Evolutionary conservation across 2,329 filamentous ascomycete genomes (phyloP).

Genomic region (Colletotrichum salicis): DNA sequence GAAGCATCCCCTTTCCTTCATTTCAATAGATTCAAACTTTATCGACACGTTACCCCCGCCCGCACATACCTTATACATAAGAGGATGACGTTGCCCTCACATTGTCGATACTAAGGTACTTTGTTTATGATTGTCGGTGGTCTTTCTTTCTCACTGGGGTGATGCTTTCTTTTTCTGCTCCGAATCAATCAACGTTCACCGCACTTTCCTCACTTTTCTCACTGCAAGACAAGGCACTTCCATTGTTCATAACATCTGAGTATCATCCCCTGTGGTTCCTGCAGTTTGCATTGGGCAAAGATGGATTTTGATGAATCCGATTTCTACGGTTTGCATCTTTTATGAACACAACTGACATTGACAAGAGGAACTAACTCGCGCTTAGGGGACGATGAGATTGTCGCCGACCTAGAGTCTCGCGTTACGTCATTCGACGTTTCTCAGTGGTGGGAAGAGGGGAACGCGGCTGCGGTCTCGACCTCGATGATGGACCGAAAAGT

Average conservation of each 20-base stretch:
- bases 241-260: background rate
- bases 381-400: conserved; percentile 65
- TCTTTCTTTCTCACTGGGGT: background rate
- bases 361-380: background rate
- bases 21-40: background rate
- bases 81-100: background rate
- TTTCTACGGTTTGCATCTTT: conserved; percentile 38
- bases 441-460: conserved; percentile 58
- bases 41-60: background rate
- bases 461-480: conserved; percentile 17
- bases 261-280: background rate
- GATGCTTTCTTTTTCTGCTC: background rate
- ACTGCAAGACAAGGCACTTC: background rate
- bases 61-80: background rate
- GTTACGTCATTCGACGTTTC: conserved; percentile 61
- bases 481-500: background rate
- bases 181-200: background rate
- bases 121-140: background rate
- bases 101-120: background rate
- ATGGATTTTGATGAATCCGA: conserved; percentile 38
- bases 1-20: background rate
- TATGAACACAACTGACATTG: conserved; percentile 17
- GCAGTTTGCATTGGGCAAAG: background rate
- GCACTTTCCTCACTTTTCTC: background rate
- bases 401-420: conserved; percentile 58